Base-by-base conservation (phyloP, 306 rosid genomes). In the Clitoria ternatea region DNA sequence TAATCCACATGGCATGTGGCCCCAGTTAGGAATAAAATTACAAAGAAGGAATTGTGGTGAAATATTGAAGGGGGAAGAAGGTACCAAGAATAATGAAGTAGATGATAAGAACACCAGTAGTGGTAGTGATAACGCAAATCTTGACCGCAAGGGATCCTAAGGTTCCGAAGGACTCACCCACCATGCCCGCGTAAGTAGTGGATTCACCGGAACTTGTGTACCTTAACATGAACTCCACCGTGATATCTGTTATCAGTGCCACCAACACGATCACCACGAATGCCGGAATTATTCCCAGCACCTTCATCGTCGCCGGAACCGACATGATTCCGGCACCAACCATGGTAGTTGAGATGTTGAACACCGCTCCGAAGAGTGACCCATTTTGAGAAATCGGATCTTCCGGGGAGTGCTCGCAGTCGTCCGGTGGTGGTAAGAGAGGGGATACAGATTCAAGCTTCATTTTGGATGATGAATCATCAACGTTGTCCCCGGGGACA, bases 311-410 rank as follows among this genome's bases (percentile, higher is more conserved):
- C 1, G 90, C 92, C 61, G 92, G 92, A 49, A 88, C 55, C 0
- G 92, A 81, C 90, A 88, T 85, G 60, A 85, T 88, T 53, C 92
- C 88, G 48, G 92, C 90, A 0, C 92, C 90, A 0, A 88, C 42
- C 83, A 85, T 85, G 70, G 88, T 81, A 8, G 90, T 88, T 7
- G 88, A 73, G 36, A 88, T 48, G 80, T 88, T 88, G 85, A 88
- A 83, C 18, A 85, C 80, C 7, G 92, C 90, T 0, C 85, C 85
- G 1, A 77, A 22, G 11, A 77, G 22, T 0, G 82, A 73, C 1
- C 80, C 85, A 55, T 61, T 23, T 62, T 39, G 77, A 13, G 53
- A 27, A 33, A 1, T 45, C 5, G 68, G 10, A 14, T 73, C 32
- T 5, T 63, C 40, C 19, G 29, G 59, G 0, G 73, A 66, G 11